phyloP scores from a whole-genome alignment of 306 rosid species.

The Cicer arietinum region DNA sequence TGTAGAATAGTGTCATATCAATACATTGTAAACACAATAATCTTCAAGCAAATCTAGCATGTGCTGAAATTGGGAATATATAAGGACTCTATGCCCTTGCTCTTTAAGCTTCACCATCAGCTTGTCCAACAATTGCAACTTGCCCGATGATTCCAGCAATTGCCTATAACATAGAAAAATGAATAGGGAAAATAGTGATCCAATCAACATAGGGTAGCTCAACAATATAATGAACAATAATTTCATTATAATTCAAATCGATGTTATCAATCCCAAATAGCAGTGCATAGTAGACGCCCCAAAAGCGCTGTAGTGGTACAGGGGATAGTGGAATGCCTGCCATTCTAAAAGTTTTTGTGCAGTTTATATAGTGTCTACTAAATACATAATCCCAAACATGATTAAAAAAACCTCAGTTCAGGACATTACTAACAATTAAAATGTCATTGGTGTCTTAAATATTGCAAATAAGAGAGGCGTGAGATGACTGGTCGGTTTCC shows the following conservation, averaged over 20 bases:
- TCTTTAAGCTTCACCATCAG: conserved; percentile 92
- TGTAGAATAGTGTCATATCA: conserved; percentile 7
- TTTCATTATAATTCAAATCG: not conserved
- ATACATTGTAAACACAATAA: conserved; percentile 84
- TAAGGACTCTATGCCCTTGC: conserved; percentile 97
- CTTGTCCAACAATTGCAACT: conserved; percentile 91
- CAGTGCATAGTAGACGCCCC: not conserved
- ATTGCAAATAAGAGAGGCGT: not conserved
- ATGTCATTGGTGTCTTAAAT: no score
- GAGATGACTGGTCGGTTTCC: not conserved
- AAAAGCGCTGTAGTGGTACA: not conserved
- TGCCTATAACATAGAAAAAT: conserved; percentile 64
- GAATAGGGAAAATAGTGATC: conserved; percentile 25
- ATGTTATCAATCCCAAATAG: not conserved
- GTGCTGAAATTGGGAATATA: conserved; percentile 92
- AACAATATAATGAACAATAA: not conserved
- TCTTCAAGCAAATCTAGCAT: conserved; percentile 94
- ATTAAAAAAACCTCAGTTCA: no score
- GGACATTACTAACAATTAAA: no score
- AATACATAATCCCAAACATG: not conserved
- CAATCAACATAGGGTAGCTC: not conserved
- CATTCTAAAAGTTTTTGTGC: no score
- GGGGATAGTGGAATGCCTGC: not conserved
- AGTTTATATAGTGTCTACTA: not conserved
- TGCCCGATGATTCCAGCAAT: conserved; percentile 93